Evolutionary conservation across 1,284 basidiomycete genomes (phyloP).

Genomic region (Ganoderma lingzhi): DNA sequence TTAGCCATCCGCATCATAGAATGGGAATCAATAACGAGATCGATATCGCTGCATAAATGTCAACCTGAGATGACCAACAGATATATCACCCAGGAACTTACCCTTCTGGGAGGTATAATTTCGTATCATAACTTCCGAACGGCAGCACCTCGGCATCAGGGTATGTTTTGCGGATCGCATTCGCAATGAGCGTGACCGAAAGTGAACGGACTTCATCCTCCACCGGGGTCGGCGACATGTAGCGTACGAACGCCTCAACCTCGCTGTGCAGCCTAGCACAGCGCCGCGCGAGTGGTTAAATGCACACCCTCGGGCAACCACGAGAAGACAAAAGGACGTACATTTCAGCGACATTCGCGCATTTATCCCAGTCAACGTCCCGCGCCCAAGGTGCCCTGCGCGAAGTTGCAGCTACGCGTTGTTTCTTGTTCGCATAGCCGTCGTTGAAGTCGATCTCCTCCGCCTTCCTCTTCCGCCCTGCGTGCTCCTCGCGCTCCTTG

Average conservation of each 20-base stretch:
- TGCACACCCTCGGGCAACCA: constrained; percentile 21
- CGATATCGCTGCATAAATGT: constrained; percentile 66
- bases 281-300: constrained; percentile 10
- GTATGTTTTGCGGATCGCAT: constrained; percentile 72
- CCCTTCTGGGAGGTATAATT: constrained; percentile 94
- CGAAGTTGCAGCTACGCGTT: constrained; percentile 63
- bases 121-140: constrained; percentile 95
- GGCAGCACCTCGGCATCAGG: constrained; percentile 85
- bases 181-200: constrained; percentile 79
- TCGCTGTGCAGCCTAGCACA: constrained; percentile 79
- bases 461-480: constrained; percentile 50
- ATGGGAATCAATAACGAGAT: constrained; percentile 75
- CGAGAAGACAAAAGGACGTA: constrained; percentile 41
- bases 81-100: constrained; percentile 48
- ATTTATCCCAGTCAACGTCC: constrained; percentile 81
- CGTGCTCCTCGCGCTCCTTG: constrained; percentile 35
- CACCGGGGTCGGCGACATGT: constrained; percentile 86
- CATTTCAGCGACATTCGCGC: constrained; percentile 85
- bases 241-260: constrained; percentile 85
- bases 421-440: constrained; percentile 63
- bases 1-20: constrained; percentile 72
- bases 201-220: constrained; percentile 89
- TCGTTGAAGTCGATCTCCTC: constrained; percentile 58
- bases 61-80: background rate
- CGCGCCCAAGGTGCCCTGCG: constrained; percentile 83